A percentile compares a stretch with the other conserved stretches of the same genome.
Evolutionary conservation across 768 basidiomycete species (phyloP).

Genomic region (Mycena rosella): DNA sequence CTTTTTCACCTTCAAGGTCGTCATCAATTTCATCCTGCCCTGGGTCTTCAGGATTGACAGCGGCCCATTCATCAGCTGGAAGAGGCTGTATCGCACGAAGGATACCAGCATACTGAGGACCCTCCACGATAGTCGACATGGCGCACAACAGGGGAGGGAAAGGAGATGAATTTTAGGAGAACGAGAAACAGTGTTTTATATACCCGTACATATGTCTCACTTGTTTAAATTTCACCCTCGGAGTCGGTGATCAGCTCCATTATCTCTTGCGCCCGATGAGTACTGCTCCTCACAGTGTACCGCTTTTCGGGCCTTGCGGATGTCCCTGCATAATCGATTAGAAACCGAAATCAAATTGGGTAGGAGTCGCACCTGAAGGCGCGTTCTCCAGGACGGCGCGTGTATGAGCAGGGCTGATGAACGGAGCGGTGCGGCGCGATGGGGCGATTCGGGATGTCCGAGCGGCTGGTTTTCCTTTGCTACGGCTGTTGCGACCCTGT

Average conservation of each 20-base stretch:
- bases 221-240: conserved; percentile 10
- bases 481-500: no score
- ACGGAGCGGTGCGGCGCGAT: no score
- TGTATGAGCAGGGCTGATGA: no score
- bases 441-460: no score
- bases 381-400: no score
- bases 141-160: background rate
- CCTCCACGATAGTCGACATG: background rate
- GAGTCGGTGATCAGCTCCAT: conserved; percentile 21
- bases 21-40: conserved; percentile 28
- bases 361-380: no score
- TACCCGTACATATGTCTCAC: conserved; percentile 20
- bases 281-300: conserved; percentile 13
- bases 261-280: conserved; percentile 16
- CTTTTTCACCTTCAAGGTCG: conserved; percentile 27
- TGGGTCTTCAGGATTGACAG: background rate
- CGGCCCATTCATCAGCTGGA: background rate
- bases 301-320: background rate
- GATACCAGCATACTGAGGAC: conserved; percentile 12
- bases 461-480: no score
- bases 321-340: background rate
- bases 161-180: conserved; percentile 15
- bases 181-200: conserved; percentile 4
- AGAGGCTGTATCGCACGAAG: background rate
- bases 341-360: no score